A percentile compares a stretch with the other conserved stretches of the same genome.
These are phyloP conservation scores for Alternaria tenuissima DNA, from an alignment of 2,329 filamentous ascomycete species.

Conservation along the genomic window DNA sequence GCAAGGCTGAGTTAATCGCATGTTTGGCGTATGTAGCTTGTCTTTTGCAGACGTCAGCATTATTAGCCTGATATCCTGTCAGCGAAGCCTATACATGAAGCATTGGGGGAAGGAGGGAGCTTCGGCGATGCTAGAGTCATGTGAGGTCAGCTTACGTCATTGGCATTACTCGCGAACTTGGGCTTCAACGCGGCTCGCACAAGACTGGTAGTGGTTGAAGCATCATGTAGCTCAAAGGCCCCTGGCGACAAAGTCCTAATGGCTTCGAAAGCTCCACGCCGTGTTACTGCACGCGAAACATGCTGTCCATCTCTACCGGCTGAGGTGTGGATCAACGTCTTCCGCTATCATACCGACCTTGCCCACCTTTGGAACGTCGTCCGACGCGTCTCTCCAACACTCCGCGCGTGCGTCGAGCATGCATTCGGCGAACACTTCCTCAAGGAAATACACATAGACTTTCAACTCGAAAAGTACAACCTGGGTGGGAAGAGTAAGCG, in stretches of 20 bases:
- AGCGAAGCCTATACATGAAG: no score
- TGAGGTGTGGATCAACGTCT: constrained; percentile 48
- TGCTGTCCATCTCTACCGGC: constrained; percentile 40
- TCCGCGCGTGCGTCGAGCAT: constrained; percentile 41
- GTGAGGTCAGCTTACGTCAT: constrained; percentile 2
- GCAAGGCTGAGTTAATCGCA: no score
- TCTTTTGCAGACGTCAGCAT: no score
- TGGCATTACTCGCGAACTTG: not conserved
- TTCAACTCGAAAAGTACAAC: constrained; percentile 45
- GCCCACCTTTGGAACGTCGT: constrained; percentile 44
- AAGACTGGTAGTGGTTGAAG: not conserved
- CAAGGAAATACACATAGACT: constrained; percentile 33
- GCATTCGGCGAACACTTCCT: constrained; percentile 40
- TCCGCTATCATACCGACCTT: constrained; percentile 39
- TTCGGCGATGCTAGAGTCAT: not conserved
- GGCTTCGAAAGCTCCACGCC: constrained; percentile 7
- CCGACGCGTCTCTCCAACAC: constrained; percentile 37
- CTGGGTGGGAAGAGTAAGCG: constrained; percentile 41
- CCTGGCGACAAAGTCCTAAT: not conserved
- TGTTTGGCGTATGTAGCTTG: no score
- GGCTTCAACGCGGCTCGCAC: not conserved
- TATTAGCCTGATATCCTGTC: no score
- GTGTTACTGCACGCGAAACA: not conserved
- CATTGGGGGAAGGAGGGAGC: no score
- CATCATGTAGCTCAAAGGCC: not conserved